Evolutionary conservation across 345 rosid species (phyloP).

Genomic region (Brassica incana): DNA sequence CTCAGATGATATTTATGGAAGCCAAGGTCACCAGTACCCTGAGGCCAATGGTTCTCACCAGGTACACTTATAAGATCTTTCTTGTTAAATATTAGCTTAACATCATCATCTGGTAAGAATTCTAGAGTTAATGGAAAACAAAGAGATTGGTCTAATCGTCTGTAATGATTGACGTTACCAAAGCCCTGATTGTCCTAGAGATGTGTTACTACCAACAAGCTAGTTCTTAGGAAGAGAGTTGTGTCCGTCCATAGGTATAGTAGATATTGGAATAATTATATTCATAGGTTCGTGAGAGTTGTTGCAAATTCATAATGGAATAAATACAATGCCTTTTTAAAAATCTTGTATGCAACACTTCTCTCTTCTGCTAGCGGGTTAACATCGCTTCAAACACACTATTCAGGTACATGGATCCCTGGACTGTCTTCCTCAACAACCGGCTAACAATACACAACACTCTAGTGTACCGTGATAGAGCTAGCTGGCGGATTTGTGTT

Average conservation of each 20-base stretch:
- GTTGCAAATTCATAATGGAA: background rate
- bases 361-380: background rate
- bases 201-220: background rate
- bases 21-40: constrained; percentile 29
- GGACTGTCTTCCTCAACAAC: constrained; percentile 9
- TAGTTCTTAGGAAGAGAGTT: background rate
- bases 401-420: constrained; percentile 24
- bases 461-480: background rate
- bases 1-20: too few species aligned
- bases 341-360: too few species aligned
- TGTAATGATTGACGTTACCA: background rate
- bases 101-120: too few species aligned
- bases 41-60: constrained; percentile 19
- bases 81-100: too few species aligned
- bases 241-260: background rate
- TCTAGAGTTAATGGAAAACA: background rate
- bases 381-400: constrained; percentile 30
- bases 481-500: background rate
- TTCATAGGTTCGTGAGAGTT: background rate
- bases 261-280: background rate
- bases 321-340: background rate
- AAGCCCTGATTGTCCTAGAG: background rate
- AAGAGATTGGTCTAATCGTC: background rate
- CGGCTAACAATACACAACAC: background rate
- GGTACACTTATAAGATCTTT: too few species aligned